Conservation (phyloP, 768 basidiomycete species). For the Galerina marginata region DNA sequence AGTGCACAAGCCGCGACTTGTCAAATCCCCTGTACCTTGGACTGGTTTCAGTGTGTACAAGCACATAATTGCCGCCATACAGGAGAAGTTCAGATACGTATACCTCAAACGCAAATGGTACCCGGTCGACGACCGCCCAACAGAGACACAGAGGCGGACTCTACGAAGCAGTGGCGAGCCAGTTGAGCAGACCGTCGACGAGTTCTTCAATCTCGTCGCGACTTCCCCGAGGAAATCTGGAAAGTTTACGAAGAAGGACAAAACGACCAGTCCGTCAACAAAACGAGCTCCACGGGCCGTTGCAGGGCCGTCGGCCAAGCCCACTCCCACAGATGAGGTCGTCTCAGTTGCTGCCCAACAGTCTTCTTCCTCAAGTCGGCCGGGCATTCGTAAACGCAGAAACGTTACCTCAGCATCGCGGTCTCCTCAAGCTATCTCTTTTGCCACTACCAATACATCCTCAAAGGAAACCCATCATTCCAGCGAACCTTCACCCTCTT, state of each 20-base stretch:
- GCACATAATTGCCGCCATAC: slow-evolving; percentile 21
- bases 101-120: slow-evolving; percentile 27
- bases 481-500: neutral
- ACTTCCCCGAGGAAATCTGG: neutral
- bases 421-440: slow-evolving; percentile 12
- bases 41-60: slow-evolving; percentile 45
- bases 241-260: neutral
- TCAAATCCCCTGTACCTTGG: slow-evolving; percentile 48
- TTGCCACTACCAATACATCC: neutral
- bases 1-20: slow-evolving; percentile 46
- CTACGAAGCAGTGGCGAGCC: slow-evolving; percentile 27
- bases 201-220: slow-evolving; percentile 27
- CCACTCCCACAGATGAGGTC: neutral
- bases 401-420: slow-evolving; percentile 17
- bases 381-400: slow-evolving; percentile 20
- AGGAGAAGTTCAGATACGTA: slow-evolving; percentile 29
- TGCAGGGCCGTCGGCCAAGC: neutral
- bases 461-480: slow-evolving; percentile 10
- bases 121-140: slow-evolving; percentile 19
- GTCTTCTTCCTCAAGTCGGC: slow-evolving; percentile 2
- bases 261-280: neutral
- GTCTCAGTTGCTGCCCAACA: neutral
- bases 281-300: slow-evolving; percentile 11
- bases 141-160: slow-evolving; percentile 24
- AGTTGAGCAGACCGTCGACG: slow-evolving; percentile 21